phyloP scores from a whole-genome alignment of 1,139 yeast species.

The Suhomyces choctaworum region DNA sequence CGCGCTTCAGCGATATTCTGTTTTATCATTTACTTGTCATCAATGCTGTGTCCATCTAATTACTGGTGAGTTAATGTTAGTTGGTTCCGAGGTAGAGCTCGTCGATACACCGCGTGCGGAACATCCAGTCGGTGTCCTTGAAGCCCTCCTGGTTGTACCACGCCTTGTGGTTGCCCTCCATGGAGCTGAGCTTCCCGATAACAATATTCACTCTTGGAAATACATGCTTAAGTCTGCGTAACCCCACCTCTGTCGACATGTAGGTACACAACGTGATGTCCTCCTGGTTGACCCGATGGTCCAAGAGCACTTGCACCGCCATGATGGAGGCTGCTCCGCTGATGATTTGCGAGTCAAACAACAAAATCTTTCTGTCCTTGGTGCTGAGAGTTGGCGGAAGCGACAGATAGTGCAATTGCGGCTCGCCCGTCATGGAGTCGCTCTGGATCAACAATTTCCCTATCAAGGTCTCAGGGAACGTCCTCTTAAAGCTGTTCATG shows the following conservation, averaged over 20 bases:
- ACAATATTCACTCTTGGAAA: slow-evolving; percentile 69
- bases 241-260: slow-evolving; percentile 77
- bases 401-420: slow-evolving; percentile 78
- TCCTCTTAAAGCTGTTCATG: slow-evolving; percentile 69
- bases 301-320: slow-evolving; percentile 87
- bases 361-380: slow-evolving; percentile 50
- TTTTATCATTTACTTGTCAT: not conserved
- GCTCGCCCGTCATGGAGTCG: slow-evolving; percentile 88
- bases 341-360: slow-evolving; percentile 84
- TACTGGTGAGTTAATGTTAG: slow-evolving; percentile 13
- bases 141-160: slow-evolving; percentile 40
- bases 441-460: slow-evolving; percentile 89
- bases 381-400: slow-evolving; percentile 47
- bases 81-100: slow-evolving; percentile 76
- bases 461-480: slow-evolving; percentile 73
- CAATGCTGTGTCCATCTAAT: not conserved
- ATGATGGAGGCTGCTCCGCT: slow-evolving; percentile 94
- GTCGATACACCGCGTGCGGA: slow-evolving; percentile 72
- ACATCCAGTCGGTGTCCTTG: slow-evolving; percentile 57
- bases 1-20: no score
- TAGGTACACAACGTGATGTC: slow-evolving; percentile 72
- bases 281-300: slow-evolving; percentile 67
- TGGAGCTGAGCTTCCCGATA: slow-evolving; percentile 62
- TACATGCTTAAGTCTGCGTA: slow-evolving; percentile 72
- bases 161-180: slow-evolving; percentile 22